These are phyloP conservation scores for Pseudogymnoascus destructans DNA, from an alignment of 2,329 filamentous ascomycete species.

Conservation along the genomic window DNA sequence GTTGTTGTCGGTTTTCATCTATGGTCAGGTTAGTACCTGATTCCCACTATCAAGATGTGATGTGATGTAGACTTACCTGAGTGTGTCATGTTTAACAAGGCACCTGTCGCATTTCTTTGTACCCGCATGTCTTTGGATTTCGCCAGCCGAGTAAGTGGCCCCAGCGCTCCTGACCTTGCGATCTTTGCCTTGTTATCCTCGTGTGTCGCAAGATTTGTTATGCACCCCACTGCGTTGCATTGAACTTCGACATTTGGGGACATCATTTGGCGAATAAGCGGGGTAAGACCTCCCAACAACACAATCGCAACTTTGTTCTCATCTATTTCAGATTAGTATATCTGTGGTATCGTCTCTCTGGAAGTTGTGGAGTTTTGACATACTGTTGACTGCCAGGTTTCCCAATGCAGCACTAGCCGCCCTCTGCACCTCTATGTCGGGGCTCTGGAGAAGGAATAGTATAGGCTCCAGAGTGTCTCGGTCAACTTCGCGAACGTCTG, in stretches of 20 bases:
- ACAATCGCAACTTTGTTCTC: constrained; percentile 98
- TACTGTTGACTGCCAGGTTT: constrained; percentile 95
- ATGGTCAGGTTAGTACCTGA: constrained; percentile 14
- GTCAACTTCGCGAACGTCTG: constrained; percentile 94
- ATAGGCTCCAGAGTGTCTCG: constrained; percentile 92
- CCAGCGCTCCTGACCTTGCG: constrained; percentile 82
- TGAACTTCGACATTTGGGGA: constrained; percentile 96
- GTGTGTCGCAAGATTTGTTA: constrained; percentile 94
- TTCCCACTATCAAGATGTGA: constrained; percentile 14
- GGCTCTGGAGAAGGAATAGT: constrained; percentile 83
- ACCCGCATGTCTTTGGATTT: constrained; percentile 99
- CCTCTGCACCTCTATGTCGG: constrained; percentile 92
- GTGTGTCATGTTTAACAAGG: constrained; percentile 97
- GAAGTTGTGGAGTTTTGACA: constrained; percentile 24
- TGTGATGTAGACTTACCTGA: constrained; percentile 65
- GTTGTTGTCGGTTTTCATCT: constrained; percentile 96
- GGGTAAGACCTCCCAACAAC: constrained; percentile 74
- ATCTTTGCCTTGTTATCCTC: constrained; percentile 99
- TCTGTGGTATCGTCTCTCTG: background rate
- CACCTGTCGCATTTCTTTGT: constrained; percentile 92
- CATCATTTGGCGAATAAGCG: constrained; percentile 95
- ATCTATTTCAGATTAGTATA: constrained; percentile 46
- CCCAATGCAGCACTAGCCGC: constrained; percentile 92
- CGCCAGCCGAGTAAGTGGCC: constrained; percentile 77
- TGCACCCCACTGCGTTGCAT: constrained; percentile 97